These are phyloP conservation scores for Sporothrix euskadiensis DNA, from an alignment of 2,329 filamentous ascomycete species.

Conservation along the genomic window DNA sequence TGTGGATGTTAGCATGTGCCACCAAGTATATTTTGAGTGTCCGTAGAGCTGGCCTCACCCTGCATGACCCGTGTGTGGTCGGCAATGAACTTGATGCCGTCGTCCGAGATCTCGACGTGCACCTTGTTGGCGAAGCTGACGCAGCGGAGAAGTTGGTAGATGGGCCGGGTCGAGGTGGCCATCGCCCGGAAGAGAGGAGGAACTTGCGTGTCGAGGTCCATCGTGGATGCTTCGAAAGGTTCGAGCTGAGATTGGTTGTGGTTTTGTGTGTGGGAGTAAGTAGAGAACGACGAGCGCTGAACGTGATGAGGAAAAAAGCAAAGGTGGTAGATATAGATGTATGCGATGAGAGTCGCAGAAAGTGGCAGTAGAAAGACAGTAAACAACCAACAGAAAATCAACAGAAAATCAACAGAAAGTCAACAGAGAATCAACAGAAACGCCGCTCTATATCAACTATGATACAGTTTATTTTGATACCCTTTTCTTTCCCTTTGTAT, in stretches of 20 bases:
- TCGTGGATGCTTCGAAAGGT: background rate
- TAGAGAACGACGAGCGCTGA: background rate
- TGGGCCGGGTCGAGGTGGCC: slow-evolving; percentile 73
- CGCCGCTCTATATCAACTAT: slow-evolving; percentile 40
- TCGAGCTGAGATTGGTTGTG: no score
- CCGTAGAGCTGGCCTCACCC: slow-evolving; percentile 54
- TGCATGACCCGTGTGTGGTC: slow-evolving; percentile 91
- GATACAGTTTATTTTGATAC: slow-evolving; percentile 39
- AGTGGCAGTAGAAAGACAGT: background rate
- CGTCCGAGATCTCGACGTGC: slow-evolving; percentile 72
- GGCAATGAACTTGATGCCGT: slow-evolving; percentile 83
- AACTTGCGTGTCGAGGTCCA: slow-evolving; percentile 10
- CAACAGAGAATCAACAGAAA: slow-evolving; percentile 9
- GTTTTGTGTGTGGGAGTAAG: background rate
- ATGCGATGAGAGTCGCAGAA: slow-evolving; percentile 14
- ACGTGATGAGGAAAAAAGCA: background rate
- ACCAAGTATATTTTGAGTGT: background rate
- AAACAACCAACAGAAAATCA: background rate
- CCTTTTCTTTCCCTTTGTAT: slow-evolving; percentile 13
- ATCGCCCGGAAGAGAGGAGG: slow-evolving; percentile 69
- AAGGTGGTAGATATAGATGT: background rate
- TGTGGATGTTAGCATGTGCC: slow-evolving; percentile 36
- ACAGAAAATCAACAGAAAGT: slow-evolving; percentile 10
- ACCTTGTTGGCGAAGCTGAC: slow-evolving; percentile 62
- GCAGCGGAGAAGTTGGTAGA: slow-evolving; percentile 63